A percentile compares a stretch with the other conserved stretches of the same genome.
Evolutionary conservation across 2,329 filamentous ascomycete species (phyloP).

Genomic region (Aaosphaeria arxii): DNA sequence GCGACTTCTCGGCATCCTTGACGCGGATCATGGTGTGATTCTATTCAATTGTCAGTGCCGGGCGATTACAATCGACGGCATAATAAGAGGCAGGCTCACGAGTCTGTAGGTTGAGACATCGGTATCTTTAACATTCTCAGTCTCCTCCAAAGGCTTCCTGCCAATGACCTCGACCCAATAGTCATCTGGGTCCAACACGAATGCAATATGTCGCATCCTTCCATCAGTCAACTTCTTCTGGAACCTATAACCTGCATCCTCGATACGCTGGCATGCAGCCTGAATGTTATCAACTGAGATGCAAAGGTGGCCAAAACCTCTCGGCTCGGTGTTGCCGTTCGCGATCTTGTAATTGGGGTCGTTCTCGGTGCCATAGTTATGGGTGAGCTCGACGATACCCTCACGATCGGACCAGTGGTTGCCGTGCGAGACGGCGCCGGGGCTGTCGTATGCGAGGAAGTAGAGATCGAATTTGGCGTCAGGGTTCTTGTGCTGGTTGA

Average conservation of each 20-base stretch:
- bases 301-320: conserved; percentile 81
- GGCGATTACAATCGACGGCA: background rate
- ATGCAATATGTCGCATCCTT: conserved; percentile 70
- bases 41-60: conserved; percentile 38
- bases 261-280: conserved; percentile 83
- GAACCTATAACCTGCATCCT: conserved; percentile 87
- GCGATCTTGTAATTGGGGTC: conserved; percentile 76
- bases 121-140: conserved; percentile 68
- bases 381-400: conserved; percentile 82
- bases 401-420: conserved; percentile 78
- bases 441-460: conserved; percentile 85
- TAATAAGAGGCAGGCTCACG: conserved; percentile 27
- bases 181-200: conserved; percentile 80
- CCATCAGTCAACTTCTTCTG: conserved; percentile 94
- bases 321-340: conserved; percentile 90
- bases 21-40: conserved; percentile 95
- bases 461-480: conserved; percentile 94
- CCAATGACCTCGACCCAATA: conserved; percentile 75
- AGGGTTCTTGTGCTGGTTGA: conserved; percentile 78
- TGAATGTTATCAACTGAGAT: conserved; percentile 69
- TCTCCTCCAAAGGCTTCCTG: conserved; percentile 68
- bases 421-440: conserved; percentile 69
- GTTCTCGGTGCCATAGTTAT: conserved; percentile 84
- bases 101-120: conserved; percentile 72
- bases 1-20: conserved; percentile 57